phyloP scores from a whole-genome alignment of 2,329 filamentous ascomycete species.

The Hirsutella rhossiliensis region DNA sequence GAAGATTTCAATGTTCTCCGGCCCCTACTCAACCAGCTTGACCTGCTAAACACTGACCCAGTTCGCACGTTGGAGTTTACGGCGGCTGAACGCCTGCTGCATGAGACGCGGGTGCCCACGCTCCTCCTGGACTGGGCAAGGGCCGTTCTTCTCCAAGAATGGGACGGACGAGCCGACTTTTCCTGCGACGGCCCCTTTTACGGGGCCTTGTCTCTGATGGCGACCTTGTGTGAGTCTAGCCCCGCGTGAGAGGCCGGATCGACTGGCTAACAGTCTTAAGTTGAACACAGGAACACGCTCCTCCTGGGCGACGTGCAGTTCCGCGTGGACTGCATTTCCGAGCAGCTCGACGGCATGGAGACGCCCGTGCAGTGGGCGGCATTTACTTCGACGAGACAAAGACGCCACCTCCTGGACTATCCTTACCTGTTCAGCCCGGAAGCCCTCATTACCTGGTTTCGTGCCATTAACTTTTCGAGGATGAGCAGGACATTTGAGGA shows the following conservation, averaged over 20 bases:
- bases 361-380: conserved; percentile 63
- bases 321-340: conserved; percentile 61
- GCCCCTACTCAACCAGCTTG: conserved; percentile 39
- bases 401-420: conserved; percentile 65
- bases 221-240: conserved; percentile 52
- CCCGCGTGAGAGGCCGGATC: neutral
- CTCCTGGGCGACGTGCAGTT: conserved; percentile 60
- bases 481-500: conserved; percentile 76
- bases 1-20: conserved; percentile 31
- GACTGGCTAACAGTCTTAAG: conserved; percentile 21
- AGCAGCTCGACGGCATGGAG: conserved; percentile 61
- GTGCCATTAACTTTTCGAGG: conserved; percentile 72
- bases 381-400: conserved; percentile 47
- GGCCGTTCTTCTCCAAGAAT: conserved; percentile 64
- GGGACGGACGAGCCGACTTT: conserved; percentile 65
- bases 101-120: conserved; percentile 44
- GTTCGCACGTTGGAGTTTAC: conserved; percentile 35
- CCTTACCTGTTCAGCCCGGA: conserved; percentile 67
- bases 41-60: conserved; percentile 34
- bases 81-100: conserved; percentile 37
- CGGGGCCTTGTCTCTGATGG: conserved; percentile 63
- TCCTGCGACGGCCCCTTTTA: conserved; percentile 60
- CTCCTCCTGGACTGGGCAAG: conserved; percentile 60
- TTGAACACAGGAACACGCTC: conserved; percentile 50
- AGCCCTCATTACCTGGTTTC: conserved; percentile 70